Evolutionary conservation across 805 yeast genomes (phyloP), one percentile per base, ranked within the genome.

Genomic region (Candida cerambycidarum): DNA sequence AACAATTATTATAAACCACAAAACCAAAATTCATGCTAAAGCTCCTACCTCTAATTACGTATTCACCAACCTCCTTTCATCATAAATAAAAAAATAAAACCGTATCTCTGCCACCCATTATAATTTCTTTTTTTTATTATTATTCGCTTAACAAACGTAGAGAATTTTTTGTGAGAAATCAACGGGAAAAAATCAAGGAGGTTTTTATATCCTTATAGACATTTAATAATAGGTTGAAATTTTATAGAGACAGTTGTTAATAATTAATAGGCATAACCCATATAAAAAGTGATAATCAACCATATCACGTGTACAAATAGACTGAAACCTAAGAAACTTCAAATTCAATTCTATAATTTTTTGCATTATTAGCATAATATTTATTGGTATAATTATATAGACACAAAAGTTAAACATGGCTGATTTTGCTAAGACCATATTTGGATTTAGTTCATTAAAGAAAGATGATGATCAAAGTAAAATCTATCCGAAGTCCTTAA

Each of bases 361-460:
- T 30, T 30, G 31, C 41, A 38, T 38, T 38, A 38, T 3, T 38
- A 38, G 34, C 28, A 29, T 37, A 21, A 30, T 30, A 21, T 19
- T 38, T 32, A 19, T 37, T 37, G 23, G 23, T 21, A 6, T n/a
- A n/a, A 21, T 6, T 27, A 36, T 13, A n/a, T n/a, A 17, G 14
- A 21, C 24, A 38, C 15, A 13, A 28, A 9, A 18, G 9, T 15
- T 9, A 25, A 30, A 15, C 3, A 70, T 70, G 75, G 69, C 72
- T 32, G 75, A 70, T 49, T 70, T 69, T 59, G 73, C 75, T 44
- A 70, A 70, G 50, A 61, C 71, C 38, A 65, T 71, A 29, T 67
- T 71, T 46, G 73, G 75, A 35, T 62, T 70, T 46, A 59, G 69
- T 40, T 57, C 63, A 18, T 63, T 61, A 43, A 57, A 62, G 42